Conservation (phyloP, 1,284 basidiomycete species). For the Fomitopsis palustris region DNA sequence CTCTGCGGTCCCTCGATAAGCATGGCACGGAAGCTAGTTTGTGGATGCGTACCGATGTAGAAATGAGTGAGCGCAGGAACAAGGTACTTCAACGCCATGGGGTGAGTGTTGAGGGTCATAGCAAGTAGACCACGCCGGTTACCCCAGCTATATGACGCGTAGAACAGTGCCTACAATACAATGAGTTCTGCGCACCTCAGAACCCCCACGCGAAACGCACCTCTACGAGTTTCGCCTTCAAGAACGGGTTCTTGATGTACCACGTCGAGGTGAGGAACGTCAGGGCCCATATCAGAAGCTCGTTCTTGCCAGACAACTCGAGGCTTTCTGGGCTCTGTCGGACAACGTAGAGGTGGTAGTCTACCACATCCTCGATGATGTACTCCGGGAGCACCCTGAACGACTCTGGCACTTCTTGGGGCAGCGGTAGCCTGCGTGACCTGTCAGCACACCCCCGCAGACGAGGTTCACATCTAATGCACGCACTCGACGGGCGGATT, state of each 20-base stretch:
- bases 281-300: conserved; percentile 86
- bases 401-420: conserved; percentile 77
- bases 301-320: conserved; percentile 79
- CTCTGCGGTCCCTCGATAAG: conserved; percentile 47
- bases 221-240: conserved; percentile 97
- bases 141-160: conserved; percentile 77
- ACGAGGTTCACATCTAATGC: background rate
- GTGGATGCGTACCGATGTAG: conserved; percentile 74
- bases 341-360: conserved; percentile 83
- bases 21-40: background rate
- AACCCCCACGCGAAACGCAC: conserved; percentile 35
- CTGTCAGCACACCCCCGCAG: background rate
- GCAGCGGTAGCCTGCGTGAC: conserved; percentile 71
- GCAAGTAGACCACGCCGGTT: conserved; percentile 79
- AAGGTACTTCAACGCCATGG: conserved; percentile 82
- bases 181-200: background rate
- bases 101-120: conserved; percentile 80
- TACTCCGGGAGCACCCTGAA: conserved; percentile 95
- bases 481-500: conserved; percentile 63
- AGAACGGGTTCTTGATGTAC: conserved; percentile 98
- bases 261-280: conserved; percentile 93
- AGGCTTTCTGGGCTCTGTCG: conserved; percentile 79
- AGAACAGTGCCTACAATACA: conserved; percentile 73
- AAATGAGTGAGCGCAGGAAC: conserved; percentile 93
- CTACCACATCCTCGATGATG: conserved; percentile 91